phyloP scores from a whole-genome alignment of 495 filamentous ascomycete genomes.

The Penicillium pulvis region DNA sequence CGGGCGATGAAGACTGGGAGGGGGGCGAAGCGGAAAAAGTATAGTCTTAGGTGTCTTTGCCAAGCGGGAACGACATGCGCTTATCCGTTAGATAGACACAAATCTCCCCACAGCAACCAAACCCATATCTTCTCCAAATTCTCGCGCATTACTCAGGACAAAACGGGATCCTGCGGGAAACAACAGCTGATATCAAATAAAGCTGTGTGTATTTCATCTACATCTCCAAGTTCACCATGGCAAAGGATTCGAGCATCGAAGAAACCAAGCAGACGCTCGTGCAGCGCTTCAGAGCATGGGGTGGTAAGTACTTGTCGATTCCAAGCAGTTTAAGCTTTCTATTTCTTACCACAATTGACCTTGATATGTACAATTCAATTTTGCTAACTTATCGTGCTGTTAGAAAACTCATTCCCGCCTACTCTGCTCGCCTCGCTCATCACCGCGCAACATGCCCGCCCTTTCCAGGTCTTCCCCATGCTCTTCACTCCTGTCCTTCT shows the following conservation, averaged over 20 bases:
- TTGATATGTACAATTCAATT: not conserved
- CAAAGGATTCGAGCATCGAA: slow-evolving; percentile 38
- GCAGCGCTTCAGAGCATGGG: slow-evolving; percentile 63
- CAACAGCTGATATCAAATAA: not conserved
- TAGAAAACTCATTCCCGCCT: slow-evolving; percentile 79
- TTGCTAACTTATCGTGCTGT: slow-evolving; percentile 12
- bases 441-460: slow-evolving; percentile 73
- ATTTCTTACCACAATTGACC: not conserved
- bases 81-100: slow-evolving; percentile 12
- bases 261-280: slow-evolving; percentile 52
- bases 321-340: not conserved
- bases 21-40: slow-evolving; percentile 21
- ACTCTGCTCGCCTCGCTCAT: slow-evolving; percentile 79
- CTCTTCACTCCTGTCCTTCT: slow-evolving; percentile 83
- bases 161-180: not conserved
- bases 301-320: slow-evolving; percentile 55
- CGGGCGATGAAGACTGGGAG: slow-evolving; percentile 15
- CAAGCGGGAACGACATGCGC: slow-evolving; percentile 30
- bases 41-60: slow-evolving; percentile 35
- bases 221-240: slow-evolving; percentile 17
- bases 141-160: not conserved
- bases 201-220: not conserved
- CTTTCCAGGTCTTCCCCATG: slow-evolving; percentile 73
- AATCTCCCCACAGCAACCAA: slow-evolving; percentile 7
- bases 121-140: not conserved